Base-by-base conservation (phyloP, 139 green algal species). In the Chara braunii region DNA sequence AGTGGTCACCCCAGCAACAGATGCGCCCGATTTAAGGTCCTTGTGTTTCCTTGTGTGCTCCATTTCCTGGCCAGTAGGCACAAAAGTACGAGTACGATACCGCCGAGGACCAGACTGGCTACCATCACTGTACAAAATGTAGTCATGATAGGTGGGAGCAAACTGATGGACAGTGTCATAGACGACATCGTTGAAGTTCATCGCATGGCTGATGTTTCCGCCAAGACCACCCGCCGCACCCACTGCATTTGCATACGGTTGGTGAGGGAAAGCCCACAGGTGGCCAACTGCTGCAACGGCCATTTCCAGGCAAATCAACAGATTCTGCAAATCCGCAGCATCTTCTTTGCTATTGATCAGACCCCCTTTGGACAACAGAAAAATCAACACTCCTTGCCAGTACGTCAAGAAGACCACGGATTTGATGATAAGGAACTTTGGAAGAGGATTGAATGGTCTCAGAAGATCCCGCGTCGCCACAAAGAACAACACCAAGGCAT, bases 401-500 rank as follows among this genome's bases (percentile, higher is more conserved):
- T 95, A 98, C 1, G 88, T 95, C 18, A 97, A 64, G 81, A 98
- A 98, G 35, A 98, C 86, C 30, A 98, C 90, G 1, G 82, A 66
- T 75, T 98, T 98, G 66, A 98, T 85, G 29, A 96, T 40, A 29
- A 91, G 55, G 59, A 98, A 95, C 79, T 98, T 98, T 30, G 95
- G 56, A 2, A 98, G 65, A 1, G 92, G 92, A 35, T 91, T 94
- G 82, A 88, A 94, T 3, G 90, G 87, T 62, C 72, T 68, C 60
- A 98, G 84, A 29, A 97, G 79, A 53, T 95, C 90, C 58, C 90
- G 78, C 3, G 87, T 85, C 28, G 90, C 92, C 52, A 94, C 68
- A 73, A 95, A 98, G 78, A 98, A 97, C 12, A 97, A 77, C 51
- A 95, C 71, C 51, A 98, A 78, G 11, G 80, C 83, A 61, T 92